These are phyloP conservation scores for Paraurostyla sp. DNA, from an alignment of 73 alveolate genomes.

Conservation along the genomic window DNA sequence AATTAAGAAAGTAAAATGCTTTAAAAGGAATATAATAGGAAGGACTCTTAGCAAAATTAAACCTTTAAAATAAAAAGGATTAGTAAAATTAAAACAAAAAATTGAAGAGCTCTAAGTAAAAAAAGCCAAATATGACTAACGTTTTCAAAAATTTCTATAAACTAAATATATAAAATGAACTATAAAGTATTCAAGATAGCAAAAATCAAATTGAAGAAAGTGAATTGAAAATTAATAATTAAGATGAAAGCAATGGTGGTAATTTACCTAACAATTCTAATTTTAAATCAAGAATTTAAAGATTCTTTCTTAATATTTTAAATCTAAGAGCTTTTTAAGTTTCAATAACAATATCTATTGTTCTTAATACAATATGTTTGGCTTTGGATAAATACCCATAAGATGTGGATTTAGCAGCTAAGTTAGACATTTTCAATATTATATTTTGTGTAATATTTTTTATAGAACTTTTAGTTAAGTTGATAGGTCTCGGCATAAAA, in stretches of 20 bases:
- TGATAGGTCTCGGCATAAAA: slow-evolving; percentile 47
- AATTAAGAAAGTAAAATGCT: not conserved
- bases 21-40: not conserved
- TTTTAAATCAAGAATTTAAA: not conserved
- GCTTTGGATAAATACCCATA: slow-evolving; percentile 55
- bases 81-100: not conserved
- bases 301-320: not conserved
- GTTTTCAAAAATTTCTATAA: not conserved
- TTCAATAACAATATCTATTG: not conserved
- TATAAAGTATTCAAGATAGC: not conserved
- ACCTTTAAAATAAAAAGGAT: not conserved
- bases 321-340: not conserved
- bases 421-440: slow-evolving; percentile 18
- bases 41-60: not conserved
- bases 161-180: too few relatives aligned
- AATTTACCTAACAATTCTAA: not conserved
- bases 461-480: slow-evolving; percentile 44
- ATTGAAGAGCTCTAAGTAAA: too few relatives aligned
- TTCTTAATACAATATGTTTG: slow-evolving; percentile 24
- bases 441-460: slow-evolving; percentile 37
- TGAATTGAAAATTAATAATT: too few relatives aligned
- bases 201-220: not conserved
- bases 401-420: not conserved
- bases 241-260: not conserved
- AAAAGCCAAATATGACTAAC: not conserved